Conservation (phyloP, 441 rosid species). For the Pelargonium cotyledonis region DNA sequence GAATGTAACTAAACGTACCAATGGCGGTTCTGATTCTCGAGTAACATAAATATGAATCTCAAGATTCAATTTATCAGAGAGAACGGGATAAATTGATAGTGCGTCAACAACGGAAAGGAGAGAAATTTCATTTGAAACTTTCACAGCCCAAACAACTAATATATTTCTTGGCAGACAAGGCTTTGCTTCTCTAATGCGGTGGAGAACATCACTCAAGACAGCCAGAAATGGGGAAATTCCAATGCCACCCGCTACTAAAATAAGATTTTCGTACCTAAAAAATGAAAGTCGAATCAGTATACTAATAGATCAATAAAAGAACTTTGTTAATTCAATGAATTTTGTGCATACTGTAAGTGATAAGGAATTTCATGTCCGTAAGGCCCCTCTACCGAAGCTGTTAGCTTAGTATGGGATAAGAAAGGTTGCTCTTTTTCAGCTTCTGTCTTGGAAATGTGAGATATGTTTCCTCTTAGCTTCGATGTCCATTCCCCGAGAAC, state of each 20-base stretch:
- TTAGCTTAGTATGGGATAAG: conserved; percentile 28
- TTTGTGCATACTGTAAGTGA: conserved; percentile 78
- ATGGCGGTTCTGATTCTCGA: conserved; percentile 56
- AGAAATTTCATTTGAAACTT: conserved; percentile 65
- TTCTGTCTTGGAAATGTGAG: conserved; percentile 31
- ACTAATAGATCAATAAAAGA: neutral
- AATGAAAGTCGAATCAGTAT: too few species aligned
- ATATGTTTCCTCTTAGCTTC: conserved; percentile 40
- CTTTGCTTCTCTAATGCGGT: conserved; percentile 51
- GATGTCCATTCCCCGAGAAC: conserved; percentile 62
- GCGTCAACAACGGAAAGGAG: conserved; percentile 54
- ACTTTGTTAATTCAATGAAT: conserved; percentile 13
- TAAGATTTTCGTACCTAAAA: conserved; percentile 69
- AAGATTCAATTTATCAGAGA: conserved; percentile 43
- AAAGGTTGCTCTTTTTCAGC: conserved; percentile 13
- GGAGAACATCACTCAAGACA: conserved; percentile 67
- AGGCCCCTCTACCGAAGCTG: conserved; percentile 69
- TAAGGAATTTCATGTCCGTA: conserved; percentile 72
- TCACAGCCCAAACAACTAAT: conserved; percentile 71
- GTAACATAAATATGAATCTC: conserved; percentile 57
- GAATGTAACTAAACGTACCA: conserved; percentile 38
- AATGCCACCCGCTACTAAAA: conserved; percentile 84
- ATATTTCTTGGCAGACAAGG: conserved; percentile 59
- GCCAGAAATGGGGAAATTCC: conserved; percentile 89
- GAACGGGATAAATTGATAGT: conserved; percentile 49